phyloP scores from a whole-genome alignment of 2,329 filamentous ascomycete genomes.

The Epichloe elymi region DNA sequence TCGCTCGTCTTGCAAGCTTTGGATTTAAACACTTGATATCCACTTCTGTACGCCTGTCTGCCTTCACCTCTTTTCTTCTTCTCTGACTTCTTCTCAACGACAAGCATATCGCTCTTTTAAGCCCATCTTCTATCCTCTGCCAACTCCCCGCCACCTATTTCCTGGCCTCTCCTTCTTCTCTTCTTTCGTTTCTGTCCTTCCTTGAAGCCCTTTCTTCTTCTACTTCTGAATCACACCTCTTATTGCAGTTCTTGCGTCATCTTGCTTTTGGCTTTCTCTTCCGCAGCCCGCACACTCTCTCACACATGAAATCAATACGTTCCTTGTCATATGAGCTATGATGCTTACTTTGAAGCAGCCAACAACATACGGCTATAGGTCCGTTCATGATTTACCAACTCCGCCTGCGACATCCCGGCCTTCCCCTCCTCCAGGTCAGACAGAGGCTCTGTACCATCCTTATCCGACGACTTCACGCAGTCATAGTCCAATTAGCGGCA shows the following conservation, averaged over 20 bases:
- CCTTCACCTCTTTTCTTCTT: conserved; percentile 10
- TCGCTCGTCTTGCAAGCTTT: not conserved
- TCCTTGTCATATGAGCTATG: conserved; percentile 24
- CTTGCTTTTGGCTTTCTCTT: not conserved
- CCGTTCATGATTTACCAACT: conserved; percentile 49
- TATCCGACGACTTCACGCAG: conserved; percentile 26
- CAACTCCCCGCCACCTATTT: not conserved
- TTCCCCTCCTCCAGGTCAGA: conserved; percentile 39
- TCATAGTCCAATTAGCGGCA: conserved; percentile 29
- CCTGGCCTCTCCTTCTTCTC: not conserved
- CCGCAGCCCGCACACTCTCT: not conserved
- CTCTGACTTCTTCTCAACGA: conserved; percentile 2
- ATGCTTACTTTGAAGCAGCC: conserved; percentile 52
- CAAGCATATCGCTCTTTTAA: not conserved
- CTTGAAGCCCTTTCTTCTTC: not conserved
- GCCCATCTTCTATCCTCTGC: not conserved
- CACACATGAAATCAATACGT: conserved; percentile 16
- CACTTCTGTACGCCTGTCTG: conserved; percentile 13
- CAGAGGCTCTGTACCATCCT: conserved; percentile 32
- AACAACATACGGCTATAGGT: conserved; percentile 44
- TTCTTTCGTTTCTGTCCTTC: not conserved
- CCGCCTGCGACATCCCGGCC: conserved; percentile 41
- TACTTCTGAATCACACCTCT: not conserved
- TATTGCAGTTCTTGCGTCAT: not conserved
- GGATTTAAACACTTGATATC: conserved; percentile 6